A percentile compares a stretch with the other conserved stretches of the same genome.
Evolutionary conservation across 129 eudicot genomes (phyloP).

Genomic region (Saussurea involucrata): DNA sequence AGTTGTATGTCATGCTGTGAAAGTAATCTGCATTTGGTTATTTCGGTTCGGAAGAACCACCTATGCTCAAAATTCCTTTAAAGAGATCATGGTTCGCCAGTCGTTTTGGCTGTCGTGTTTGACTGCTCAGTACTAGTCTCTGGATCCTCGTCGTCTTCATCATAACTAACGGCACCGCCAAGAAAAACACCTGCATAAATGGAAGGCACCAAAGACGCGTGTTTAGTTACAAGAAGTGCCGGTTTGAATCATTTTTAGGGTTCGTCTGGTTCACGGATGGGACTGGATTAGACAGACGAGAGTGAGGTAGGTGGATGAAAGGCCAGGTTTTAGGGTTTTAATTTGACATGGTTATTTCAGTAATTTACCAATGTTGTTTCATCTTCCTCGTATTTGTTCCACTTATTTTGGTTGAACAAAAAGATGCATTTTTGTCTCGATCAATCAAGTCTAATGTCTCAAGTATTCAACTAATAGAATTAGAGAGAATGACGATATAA

Average conservation of each 20-base stretch:
- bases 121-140: not conserved
- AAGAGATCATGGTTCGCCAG: conserved; percentile 12
- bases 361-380: not conserved
- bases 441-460: too few relatives aligned
- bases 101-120: conserved; percentile 1
- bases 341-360: not conserved
- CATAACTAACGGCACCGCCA: conserved; percentile 13
- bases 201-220: not conserved
- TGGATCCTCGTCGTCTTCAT: conserved; percentile 15
- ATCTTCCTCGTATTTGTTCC: not conserved
- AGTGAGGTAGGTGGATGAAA: too few relatives aligned
- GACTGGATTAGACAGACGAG: not conserved
- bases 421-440: not conserved
- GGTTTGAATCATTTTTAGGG: not conserved
- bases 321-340: not conserved
- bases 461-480: not conserved
- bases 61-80: not conserved
- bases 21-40: not conserved
- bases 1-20: not conserved
- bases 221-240: not conserved
- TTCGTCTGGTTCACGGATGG: not conserved
- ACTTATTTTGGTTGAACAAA: too few relatives aligned
- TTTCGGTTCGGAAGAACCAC: not conserved
- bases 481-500: not conserved
- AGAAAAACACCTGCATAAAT: conserved; percentile 14